Base-by-base conservation (phyloP, 2,329 filamentous ascomycete species). In the Lecanosticta acicola region DNA sequence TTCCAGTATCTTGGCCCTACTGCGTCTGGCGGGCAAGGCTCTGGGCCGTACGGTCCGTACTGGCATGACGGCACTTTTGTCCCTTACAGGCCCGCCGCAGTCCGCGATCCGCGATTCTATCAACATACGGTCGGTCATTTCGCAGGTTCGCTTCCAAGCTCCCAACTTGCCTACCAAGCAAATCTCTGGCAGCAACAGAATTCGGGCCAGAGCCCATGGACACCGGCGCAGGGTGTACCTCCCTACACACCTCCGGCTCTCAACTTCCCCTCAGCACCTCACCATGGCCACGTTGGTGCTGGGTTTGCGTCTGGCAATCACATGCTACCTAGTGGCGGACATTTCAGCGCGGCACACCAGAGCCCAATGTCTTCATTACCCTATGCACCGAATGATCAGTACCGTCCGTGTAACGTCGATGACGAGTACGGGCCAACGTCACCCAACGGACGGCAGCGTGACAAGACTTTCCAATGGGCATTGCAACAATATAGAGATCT, bases 51-150 rank as follows among this genome's bases (percentile, higher is more conserved):
- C 62, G 79, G 79, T 0, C 78, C 78, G 20, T 81, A 81, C 58
- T 82, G 78, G 77, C 77, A 79, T 16, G 76, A 81, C 68, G 79
- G 78, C n/a, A 77, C 72, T 7, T 79, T 74, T 54, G 75, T 77
- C 32, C 76, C 79, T 10, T 81, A 81, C 61, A 71, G 77, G 48
- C 78, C 79, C 10, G 76, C 78, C 29, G 76, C 77, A 4, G 66
- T 78, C 48, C 70, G 75, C 48, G 77, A 80, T 60, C 70, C 74
- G 37, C 71, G 74, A 16, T 75, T 63, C 49, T 67, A 60, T 51
- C 61, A 49, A 33, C 53, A 58, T 44, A 39, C 55, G 14, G 38
- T 45, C 16, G 35, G 32, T 16, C 42, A 49, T 35, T 59, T 54
- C 26, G 32, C 46, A 2, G 45, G 46, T 20, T 54, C 56, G 2